These are phyloP conservation scores for Oldenlandia corymbosa DNA, from an alignment of 257 asterid genomes.

Conservation along the genomic window DNA sequence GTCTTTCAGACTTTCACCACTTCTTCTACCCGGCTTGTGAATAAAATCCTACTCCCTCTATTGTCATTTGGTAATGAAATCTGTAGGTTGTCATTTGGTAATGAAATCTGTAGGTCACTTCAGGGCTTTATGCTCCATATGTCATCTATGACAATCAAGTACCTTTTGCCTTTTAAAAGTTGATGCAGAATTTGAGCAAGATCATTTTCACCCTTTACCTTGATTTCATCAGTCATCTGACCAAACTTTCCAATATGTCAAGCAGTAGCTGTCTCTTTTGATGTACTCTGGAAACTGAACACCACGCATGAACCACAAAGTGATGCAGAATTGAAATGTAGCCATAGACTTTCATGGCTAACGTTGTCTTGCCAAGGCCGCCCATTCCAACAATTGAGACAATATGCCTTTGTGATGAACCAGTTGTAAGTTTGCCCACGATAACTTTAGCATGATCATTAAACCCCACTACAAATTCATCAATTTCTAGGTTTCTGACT, in stretches of 20 bases:
- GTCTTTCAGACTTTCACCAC: background rate
- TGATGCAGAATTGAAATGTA: background rate
- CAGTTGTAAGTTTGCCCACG: background rate
- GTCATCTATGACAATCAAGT: slow-evolving; percentile 1
- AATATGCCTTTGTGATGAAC: background rate
- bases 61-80: too few species aligned
- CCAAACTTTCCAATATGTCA: slow-evolving; percentile 5
- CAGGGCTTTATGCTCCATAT: background rate
- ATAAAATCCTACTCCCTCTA: slow-evolving; percentile 1
- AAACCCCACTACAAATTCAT: background rate
- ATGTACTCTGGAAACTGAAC: slow-evolving; percentile 10
- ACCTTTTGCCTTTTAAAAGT: background rate
- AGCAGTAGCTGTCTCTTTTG: slow-evolving; percentile 2
- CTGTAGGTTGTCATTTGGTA: too few species aligned
- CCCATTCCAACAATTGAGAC: slow-evolving; percentile 16
- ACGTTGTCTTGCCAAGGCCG: slow-evolving; percentile 21
- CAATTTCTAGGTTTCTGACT: background rate
- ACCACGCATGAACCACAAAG: slow-evolving; percentile 12
- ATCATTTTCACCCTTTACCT: background rate
- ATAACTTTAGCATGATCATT: background rate
- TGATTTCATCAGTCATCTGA: background rate
- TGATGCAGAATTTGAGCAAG: background rate
- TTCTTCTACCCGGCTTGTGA: slow-evolving; percentile 1
- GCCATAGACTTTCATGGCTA: slow-evolving; percentile 4
- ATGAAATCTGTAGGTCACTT: background rate